phyloP scores from a whole-genome alignment of 2,329 filamentous ascomycete species.

The Dactylonectria macrodidyma region DNA sequence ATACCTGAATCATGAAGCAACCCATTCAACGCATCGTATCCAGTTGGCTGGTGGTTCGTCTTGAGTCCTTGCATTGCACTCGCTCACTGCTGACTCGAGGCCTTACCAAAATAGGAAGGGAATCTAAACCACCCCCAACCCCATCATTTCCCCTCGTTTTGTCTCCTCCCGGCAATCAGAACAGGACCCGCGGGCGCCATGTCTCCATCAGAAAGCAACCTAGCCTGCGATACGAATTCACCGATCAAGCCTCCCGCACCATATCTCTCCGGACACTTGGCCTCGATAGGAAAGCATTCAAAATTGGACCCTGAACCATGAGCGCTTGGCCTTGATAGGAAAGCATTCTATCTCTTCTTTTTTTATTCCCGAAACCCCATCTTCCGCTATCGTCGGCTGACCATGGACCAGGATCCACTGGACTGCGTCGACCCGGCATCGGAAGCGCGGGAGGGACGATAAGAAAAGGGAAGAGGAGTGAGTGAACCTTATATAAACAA shows the following conservation, averaged over 20 bases:
- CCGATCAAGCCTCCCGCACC: too few relatives aligned
- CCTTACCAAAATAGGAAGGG: not conserved
- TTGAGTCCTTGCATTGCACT: not conserved
- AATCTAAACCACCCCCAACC: not conserved
- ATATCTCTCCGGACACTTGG: slow-evolving; percentile 15
- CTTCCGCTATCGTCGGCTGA: not conserved
- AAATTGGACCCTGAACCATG: not conserved
- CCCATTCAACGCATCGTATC: not conserved
- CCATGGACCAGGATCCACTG: not conserved
- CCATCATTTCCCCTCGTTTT: not conserved
- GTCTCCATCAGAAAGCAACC: not conserved
- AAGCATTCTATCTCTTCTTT: not conserved
- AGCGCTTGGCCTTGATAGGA: not conserved
- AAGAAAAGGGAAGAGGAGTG: slow-evolving; percentile 4
- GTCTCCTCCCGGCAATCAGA: not conserved
- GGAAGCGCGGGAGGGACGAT: not conserved
- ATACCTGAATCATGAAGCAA: too few relatives aligned
- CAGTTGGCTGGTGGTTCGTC: not conserved
- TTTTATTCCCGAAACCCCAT: not conserved
- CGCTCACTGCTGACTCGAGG: not conserved
- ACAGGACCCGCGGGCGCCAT: not conserved
- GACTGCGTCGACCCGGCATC: slow-evolving; percentile 1
- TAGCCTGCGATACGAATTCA: not conserved
- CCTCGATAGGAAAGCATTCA: slow-evolving; percentile 41
- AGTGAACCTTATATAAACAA: not conserved